Base-by-base conservation (phyloP, 2,329 filamentous ascomycete genomes). In the Fusarium ramigenum region DNA sequence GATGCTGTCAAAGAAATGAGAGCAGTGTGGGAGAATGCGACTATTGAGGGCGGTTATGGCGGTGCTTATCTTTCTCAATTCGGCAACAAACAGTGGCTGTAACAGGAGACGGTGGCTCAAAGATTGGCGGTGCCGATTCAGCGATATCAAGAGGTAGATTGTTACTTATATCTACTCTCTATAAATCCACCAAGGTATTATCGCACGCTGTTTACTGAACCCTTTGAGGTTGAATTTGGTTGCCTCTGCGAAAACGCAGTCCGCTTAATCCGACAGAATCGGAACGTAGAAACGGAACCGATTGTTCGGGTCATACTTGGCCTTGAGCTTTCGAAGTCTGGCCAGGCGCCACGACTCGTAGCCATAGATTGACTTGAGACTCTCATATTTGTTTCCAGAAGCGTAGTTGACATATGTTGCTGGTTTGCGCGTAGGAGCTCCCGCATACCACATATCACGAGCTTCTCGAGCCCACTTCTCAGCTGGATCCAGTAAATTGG, bases 101-200 rank as follows among this genome's bases (percentile, higher is more conserved):
- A 19, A 32, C 2, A 9, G 11, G 4, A 30, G 14, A 11, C 14
- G 9, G 6, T 11, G 2, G 1, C 19, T 11, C 0, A 4, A 6
- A 11, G 14, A 16, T n/a, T 47, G 44, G 4, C 1, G 4, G 3
- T 2, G 9, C 7, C 4, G 4, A 9, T 30, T 30, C 14, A n/a
- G 4, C 7, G 19, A 7, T 5, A n/a, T 7, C 14, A n/a, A n/a
- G 9, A n/a, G 14, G 4, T 9, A n/a, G 28, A n/a, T 16, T 47
- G 3, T 3, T n/a, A 49, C 19, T 9, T 30, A 4, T 30, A 4
- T 9, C 2, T 11, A 12, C 4, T n/a, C 44, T 11, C 37, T 12
- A n/a, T 1, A 5, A 39, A 7, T 18, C 19, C 5, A 28, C 12
- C 3, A 9, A 16, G 1, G 9, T 4, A 9, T 4, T 47, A 30